Evolutionary conservation across 768 basidiomycete species (phyloP).

Genomic region (Amanita pallidorosea): DNA sequence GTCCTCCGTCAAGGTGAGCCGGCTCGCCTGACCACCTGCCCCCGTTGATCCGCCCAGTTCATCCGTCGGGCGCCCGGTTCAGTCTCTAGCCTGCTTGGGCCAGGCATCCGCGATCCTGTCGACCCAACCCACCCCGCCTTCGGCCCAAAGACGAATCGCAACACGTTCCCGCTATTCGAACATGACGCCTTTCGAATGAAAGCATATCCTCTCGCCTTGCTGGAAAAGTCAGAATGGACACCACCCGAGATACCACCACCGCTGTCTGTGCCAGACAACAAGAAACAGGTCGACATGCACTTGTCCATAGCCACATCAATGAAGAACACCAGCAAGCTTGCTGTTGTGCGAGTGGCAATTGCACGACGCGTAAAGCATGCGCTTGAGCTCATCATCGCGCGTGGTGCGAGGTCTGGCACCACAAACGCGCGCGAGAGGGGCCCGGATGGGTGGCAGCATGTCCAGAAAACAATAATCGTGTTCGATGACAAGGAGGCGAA

Average conservation of each 20-base stretch:
- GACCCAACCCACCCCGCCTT: slow-evolving; percentile 6
- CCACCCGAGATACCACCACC: neutral
- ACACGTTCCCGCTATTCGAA: neutral
- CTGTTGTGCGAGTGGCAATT: slow-evolving; percentile 21
- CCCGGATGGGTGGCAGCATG: neutral
- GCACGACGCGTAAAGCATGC: slow-evolving; percentile 25
- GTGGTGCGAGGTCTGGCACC: slow-evolving; percentile 22
- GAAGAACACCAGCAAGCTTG: slow-evolving; percentile 20
- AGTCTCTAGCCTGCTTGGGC: neutral
- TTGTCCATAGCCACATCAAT: slow-evolving; percentile 19
- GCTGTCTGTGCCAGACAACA: neutral
- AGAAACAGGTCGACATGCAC: slow-evolving; percentile 2
- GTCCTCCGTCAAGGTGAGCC: slow-evolving; percentile 4
- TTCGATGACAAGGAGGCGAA: slow-evolving; percentile 13
- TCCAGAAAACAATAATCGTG: neutral
- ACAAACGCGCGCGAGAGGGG: slow-evolving; percentile 6
- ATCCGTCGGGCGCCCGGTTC: neutral
- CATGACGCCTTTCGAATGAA: neutral
- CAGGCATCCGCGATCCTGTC: neutral
- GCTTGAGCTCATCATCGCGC: slow-evolving; percentile 26
- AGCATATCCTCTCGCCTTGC: slow-evolving; percentile 6
- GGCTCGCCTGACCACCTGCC: neutral
- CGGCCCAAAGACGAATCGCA: neutral
- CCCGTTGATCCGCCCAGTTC: slow-evolving; percentile 2
- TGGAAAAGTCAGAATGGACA: neutral